These are phyloP conservation scores for Fallopia convolvulus DNA, from an alignment of 148 eudicot species.

Conservation along the genomic window DNA sequence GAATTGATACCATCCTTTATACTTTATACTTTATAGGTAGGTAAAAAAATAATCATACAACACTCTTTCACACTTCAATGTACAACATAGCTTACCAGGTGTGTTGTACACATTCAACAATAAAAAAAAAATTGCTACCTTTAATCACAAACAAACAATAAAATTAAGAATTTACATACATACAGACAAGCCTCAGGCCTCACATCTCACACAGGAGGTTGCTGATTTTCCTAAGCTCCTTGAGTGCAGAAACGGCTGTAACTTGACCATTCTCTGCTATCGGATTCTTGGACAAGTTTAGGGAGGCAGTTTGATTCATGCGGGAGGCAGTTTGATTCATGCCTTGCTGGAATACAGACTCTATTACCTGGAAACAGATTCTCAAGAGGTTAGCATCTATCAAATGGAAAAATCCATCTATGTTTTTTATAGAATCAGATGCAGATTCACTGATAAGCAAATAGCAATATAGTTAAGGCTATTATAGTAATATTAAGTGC, in stretches of 20 bases:
- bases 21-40: background rate
- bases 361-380: slow-evolving; percentile 55
- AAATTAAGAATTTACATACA: background rate
- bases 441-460: background rate
- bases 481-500: background rate
- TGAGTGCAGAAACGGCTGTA: slow-evolving; percentile 69
- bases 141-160: background rate
- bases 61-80: background rate
- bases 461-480: background rate
- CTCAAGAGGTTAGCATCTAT: slow-evolving; percentile 3
- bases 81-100: slow-evolving; percentile 2
- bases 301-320: slow-evolving; percentile 25
- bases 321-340: slow-evolving; percentile 29
- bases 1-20: background rate
- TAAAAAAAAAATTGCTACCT: background rate
- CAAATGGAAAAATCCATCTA: background rate
- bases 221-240: slow-evolving; percentile 94
- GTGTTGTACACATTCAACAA: background rate
- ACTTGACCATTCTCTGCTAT: slow-evolving; percentile 67
- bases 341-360: slow-evolving; percentile 71
- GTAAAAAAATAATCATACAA: background rate
- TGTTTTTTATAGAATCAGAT: background rate
- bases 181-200: background rate
- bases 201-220: slow-evolving; percentile 69
- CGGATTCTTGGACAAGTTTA: slow-evolving; percentile 39